Conservation (phyloP, 108 stramenopile genomes). For the Fragilaria radians region DNA sequence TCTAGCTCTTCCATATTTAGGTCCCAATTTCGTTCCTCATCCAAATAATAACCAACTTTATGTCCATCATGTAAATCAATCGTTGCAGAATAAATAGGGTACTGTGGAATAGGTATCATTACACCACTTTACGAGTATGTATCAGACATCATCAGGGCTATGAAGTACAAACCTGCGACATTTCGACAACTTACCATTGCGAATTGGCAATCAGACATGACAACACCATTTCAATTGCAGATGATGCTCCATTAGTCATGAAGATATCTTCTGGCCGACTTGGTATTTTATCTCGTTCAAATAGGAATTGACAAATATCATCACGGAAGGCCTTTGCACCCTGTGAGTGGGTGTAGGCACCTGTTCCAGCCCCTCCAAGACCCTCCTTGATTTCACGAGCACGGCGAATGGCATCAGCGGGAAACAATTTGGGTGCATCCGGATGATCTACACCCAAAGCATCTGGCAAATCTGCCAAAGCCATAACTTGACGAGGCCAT, state of each 20-base stretch:
- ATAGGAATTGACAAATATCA: conserved; percentile 84
- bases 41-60: conserved; percentile 87
- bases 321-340: conserved; percentile 57
- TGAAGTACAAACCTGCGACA: too few relatives aligned
- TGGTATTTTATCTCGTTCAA: conserved; percentile 58
- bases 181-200: conserved; percentile 26
- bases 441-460: conserved; percentile 73
- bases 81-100: conserved; percentile 92
- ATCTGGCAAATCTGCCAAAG: conserved; percentile 74
- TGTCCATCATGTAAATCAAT: conserved; percentile 78
- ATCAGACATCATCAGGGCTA: conserved; percentile 5
- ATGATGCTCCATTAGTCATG: conserved; percentile 91
- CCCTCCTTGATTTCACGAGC: conserved; percentile 58
- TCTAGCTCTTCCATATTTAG: conserved; percentile 70
- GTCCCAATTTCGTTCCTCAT: conserved; percentile 81
- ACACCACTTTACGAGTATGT: conserved; percentile 42
- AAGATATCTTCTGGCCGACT: conserved; percentile 78
- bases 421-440: conserved; percentile 43
- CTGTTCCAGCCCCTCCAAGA: conserved; percentile 57
- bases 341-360: conserved; percentile 82
- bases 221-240: conserved; percentile 78
- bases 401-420: conserved; percentile 63
- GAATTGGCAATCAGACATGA: conserved; percentile 56
- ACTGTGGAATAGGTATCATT: conserved; percentile 96
- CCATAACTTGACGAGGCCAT: conserved; percentile 95